Evolutionary conservation across 1,139 yeast genomes (phyloP).

Genomic region (Wickerhamomyces sp.): DNA sequence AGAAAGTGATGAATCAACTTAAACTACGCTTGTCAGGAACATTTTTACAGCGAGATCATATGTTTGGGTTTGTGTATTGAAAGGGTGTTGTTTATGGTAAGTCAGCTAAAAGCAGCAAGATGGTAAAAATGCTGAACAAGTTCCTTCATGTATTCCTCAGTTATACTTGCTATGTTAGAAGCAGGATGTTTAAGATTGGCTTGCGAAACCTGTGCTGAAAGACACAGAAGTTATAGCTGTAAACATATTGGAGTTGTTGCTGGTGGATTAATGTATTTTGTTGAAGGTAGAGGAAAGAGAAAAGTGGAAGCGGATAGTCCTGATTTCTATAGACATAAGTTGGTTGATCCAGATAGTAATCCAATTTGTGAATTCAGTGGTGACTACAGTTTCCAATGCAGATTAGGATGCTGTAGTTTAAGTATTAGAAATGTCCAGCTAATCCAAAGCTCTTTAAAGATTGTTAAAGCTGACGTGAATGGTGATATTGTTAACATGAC

Average conservation of each 20-base stretch:
- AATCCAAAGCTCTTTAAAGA: not conserved
- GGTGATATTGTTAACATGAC: not conserved
- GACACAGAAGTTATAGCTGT: constrained; percentile 9
- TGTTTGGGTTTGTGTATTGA: too few species aligned
- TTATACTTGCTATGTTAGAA: constrained; percentile 1
- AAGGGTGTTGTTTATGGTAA: too few species aligned
- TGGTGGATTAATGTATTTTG: constrained; percentile 1
- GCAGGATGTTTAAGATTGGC: constrained; percentile 5
- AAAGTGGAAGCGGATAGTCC: too few species aligned
- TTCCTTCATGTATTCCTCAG: too few species aligned
- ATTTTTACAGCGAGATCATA: too few species aligned
- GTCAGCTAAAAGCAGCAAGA: too few species aligned
- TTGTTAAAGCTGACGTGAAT: not conserved
- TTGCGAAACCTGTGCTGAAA: constrained; percentile 8
- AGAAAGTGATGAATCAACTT: too few species aligned
- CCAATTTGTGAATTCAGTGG: not conserved
- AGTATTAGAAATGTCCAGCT: not conserved
- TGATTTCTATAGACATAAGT: too few species aligned
- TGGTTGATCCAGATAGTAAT: not conserved
- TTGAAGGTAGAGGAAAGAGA: constrained; percentile 10
- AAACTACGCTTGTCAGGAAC: too few species aligned
- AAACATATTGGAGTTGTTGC: constrained; percentile 2
- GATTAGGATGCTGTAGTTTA: not conserved
- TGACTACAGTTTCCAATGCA: not conserved
- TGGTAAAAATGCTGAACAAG: too few species aligned